A percentile compares a stretch with the other conserved stretches of the same genome.
Conservation (phyloP, 768 basidiomycete species). For the Postia placenta region DNA sequence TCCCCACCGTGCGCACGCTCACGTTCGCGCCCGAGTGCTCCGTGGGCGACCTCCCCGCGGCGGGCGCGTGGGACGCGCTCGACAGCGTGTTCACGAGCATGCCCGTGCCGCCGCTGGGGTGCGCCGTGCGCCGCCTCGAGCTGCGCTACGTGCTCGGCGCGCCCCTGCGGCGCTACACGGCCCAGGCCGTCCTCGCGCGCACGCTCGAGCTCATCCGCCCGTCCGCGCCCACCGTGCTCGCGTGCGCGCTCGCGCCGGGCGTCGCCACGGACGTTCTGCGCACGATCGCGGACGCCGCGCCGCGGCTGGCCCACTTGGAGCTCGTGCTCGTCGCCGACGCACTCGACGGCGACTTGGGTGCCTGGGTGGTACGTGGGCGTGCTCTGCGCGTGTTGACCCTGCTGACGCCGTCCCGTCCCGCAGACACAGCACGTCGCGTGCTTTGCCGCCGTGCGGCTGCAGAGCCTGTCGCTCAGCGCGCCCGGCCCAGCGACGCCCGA, state of each 20-base stretch:
- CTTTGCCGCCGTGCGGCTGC: conserved; percentile 7
- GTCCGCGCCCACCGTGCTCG: conserved; percentile 12
- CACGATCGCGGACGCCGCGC: conserved; percentile 9
- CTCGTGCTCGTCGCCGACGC: conserved; percentile 2
- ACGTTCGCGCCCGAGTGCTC: conserved; percentile 16
- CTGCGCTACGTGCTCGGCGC: conserved; percentile 11
- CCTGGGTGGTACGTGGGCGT: background rate
- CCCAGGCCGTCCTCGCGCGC: conserved; percentile 7
- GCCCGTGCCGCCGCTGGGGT: conserved; percentile 12
- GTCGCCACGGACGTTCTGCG: conserved; percentile 5
- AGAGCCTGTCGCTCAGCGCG: conserved; percentile 8
- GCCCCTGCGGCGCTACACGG: background rate
- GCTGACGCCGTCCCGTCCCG: conserved; percentile 5
- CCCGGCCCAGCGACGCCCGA: no score
- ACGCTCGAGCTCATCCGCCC: conserved; percentile 10
- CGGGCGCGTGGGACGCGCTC: conserved; percentile 12
- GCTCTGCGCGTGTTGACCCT: background rate
- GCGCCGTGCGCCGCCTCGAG: conserved; percentile 12
- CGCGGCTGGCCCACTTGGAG: conserved; percentile 12
- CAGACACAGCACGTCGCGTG: conserved; percentile 10
- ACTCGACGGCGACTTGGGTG: no score
- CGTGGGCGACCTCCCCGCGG: conserved; percentile 13
- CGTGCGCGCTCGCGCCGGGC: conserved; percentile 7
- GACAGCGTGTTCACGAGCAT: conserved; percentile 15
- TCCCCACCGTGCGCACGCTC: conserved; percentile 14